Conservation (phyloP, 2,329 filamentous ascomycete species). For the Colletotrichum agaves region DNA sequence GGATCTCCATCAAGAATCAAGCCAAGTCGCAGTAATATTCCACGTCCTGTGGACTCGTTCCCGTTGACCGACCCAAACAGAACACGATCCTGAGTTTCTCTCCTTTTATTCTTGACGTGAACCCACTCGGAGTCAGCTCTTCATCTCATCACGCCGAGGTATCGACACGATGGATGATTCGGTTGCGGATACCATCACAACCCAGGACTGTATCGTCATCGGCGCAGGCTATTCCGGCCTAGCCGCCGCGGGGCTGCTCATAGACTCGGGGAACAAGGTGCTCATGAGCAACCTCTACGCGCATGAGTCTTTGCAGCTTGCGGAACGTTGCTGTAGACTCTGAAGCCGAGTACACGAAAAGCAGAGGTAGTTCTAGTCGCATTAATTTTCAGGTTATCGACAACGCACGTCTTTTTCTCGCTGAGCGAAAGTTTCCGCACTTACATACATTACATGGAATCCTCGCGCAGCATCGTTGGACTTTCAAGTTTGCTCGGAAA, state of each 20-base stretch:
- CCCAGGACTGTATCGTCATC: conserved; percentile 36
- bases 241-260: conserved; percentile 26
- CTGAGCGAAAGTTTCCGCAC: no score
- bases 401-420: no score
- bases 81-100: neutral
- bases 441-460: no score
- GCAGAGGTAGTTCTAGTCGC: no score
- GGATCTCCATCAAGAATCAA: no score
- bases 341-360: conserved; percentile 44
- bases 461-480: no score
- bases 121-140: neutral
- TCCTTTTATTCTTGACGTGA: conserved; percentile 9
- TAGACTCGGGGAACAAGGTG: conserved; percentile 25
- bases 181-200: neutral
- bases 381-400: no score
- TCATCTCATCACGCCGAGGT: neutral
- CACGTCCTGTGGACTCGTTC: conserved; percentile 9
- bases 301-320: no score
- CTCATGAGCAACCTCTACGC: neutral
- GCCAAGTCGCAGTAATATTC: no score
- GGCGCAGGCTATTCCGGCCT: conserved; percentile 36
- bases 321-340: conserved; percentile 61
- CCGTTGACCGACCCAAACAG: neutral
- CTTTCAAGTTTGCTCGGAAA: no score
- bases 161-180: conserved; percentile 9